A percentile compares a stretch with the other conserved stretches of the same genome.
phyloP scores from a whole-genome alignment of 2,329 filamentous ascomycete species.

The Penicillium psychrosexuale region DNA sequence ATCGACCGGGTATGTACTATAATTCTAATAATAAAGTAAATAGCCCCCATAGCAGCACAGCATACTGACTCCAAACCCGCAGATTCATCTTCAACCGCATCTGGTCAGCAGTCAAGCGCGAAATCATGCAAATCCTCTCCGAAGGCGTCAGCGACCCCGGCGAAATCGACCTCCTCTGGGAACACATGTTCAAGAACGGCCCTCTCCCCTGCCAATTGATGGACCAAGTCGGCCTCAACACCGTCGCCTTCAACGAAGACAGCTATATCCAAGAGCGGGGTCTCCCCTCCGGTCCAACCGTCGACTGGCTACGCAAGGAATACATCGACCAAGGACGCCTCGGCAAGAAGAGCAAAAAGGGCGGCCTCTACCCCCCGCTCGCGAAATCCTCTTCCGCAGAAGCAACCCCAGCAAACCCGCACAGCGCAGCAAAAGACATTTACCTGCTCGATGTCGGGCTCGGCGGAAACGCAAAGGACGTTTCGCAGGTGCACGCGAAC shows the following conservation, averaged over 20 bases:
- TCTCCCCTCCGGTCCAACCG: conserved; percentile 33
- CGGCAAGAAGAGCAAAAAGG: conserved; percentile 36
- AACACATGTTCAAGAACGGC: conserved; percentile 36
- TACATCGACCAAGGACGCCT: conserved; percentile 50
- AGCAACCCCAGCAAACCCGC: conserved; percentile 5
- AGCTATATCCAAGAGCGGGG: conserved; percentile 52
- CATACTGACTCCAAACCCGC: neutral
- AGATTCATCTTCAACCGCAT: conserved; percentile 54
- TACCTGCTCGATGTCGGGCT: conserved; percentile 27
- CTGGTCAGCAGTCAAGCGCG: conserved; percentile 57
- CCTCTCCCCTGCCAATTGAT: conserved; percentile 40
- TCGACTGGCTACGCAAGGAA: conserved; percentile 46
- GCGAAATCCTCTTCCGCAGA: neutral
- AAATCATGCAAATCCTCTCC: conserved; percentile 48
- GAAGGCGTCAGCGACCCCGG: conserved; percentile 50
- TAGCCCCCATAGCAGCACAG: neutral
- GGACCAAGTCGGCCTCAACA: conserved; percentile 54
- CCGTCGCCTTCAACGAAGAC: conserved; percentile 52
- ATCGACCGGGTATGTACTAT: conserved; percentile 42
- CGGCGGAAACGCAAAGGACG: conserved; percentile 18
- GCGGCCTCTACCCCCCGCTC: conserved; percentile 41
- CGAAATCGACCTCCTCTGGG: conserved; percentile 47
- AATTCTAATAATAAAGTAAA: neutral
- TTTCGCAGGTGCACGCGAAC: conserved; percentile 15
- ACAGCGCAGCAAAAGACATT: conserved; percentile 13